phyloP scores from a whole-genome alignment of 164 flowering plant genomes.

The Saururus chinensis region DNA sequence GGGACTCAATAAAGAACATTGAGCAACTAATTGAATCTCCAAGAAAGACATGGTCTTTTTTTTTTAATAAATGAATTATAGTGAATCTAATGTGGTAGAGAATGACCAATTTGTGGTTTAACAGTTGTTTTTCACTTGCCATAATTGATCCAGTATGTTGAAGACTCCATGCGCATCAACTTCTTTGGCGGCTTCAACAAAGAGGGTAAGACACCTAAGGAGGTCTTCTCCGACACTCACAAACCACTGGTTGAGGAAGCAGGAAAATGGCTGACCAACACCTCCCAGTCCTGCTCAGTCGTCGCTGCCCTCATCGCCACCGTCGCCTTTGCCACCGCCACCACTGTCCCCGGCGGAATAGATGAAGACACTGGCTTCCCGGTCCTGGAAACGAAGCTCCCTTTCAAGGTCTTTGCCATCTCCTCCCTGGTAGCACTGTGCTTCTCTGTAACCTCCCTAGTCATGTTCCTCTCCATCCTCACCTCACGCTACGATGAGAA shows the following conservation, averaged over 20 bases:
- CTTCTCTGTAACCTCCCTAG: too few species aligned
- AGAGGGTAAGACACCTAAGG: background rate
- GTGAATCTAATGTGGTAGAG: too few species aligned
- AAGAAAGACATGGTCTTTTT: too few species aligned
- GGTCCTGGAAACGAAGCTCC: background rate
- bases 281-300: conserved; percentile 3
- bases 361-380: conserved; percentile 2
- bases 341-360: conserved; percentile 3
- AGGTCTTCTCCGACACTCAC: background rate
- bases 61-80: too few species aligned
- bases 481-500: too few species aligned
- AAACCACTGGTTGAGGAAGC: background rate
- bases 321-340: background rate
- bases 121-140: too few species aligned
- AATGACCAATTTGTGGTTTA: too few species aligned
- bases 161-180: background rate
- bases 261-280: conserved; percentile 2
- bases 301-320: conserved; percentile 6
- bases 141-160: too few species aligned
- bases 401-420: conserved; percentile 1
- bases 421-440: conserved; percentile 2
- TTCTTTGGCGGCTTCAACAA: conserved; percentile 2
- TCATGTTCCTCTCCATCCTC: too few species aligned
- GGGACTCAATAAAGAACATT: too few species aligned
- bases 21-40: too few species aligned